phyloP scores from a whole-genome alignment of 441 rosid genomes.

The Theobroma grandiflorum region DNA sequence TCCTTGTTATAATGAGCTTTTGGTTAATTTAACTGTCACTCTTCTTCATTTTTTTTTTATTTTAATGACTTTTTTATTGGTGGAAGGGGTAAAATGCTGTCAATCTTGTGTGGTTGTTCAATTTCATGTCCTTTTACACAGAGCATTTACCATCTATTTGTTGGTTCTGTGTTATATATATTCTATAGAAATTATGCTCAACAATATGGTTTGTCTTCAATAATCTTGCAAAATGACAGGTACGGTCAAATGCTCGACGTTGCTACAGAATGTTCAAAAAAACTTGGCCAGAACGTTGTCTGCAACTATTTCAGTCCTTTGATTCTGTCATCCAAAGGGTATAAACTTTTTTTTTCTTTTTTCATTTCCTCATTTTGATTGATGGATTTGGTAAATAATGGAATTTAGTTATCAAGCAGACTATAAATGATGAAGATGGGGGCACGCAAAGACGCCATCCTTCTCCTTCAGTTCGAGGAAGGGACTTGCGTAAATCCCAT shows the following conservation, averaged over 20 bases:
- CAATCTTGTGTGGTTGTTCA: background rate
- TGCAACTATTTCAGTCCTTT: conserved; percentile 83
- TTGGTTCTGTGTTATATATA: background rate
- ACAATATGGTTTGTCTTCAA: conserved; percentile 18
- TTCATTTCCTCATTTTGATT: background rate
- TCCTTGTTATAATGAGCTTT: background rate
- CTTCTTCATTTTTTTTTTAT: background rate
- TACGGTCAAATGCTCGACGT: conserved; percentile 89
- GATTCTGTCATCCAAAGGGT: conserved; percentile 96
- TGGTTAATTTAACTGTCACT: background rate
- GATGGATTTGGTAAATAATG: background rate
- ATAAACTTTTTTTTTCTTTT: conserved; percentile 28
- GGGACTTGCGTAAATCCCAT: conserved; percentile 65
- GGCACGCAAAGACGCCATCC: conserved; percentile 91
- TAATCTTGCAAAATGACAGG: conserved; percentile 56
- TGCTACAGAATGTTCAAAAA: conserved; percentile 96
- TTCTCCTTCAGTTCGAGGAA: conserved; percentile 91
- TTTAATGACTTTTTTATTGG: background rate
- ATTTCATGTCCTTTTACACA: background rate
- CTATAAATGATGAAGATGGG: conserved; percentile 92
- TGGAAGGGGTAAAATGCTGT: background rate
- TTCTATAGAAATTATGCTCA: background rate
- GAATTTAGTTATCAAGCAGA: conserved; percentile 49
- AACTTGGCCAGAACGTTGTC: conserved; percentile 97
- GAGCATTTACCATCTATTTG: conserved; percentile 1